These are phyloP conservation scores for Schwanniomyces polymorphus DNA, from an alignment of 805 yeast genomes.

Conservation along the genomic window DNA sequence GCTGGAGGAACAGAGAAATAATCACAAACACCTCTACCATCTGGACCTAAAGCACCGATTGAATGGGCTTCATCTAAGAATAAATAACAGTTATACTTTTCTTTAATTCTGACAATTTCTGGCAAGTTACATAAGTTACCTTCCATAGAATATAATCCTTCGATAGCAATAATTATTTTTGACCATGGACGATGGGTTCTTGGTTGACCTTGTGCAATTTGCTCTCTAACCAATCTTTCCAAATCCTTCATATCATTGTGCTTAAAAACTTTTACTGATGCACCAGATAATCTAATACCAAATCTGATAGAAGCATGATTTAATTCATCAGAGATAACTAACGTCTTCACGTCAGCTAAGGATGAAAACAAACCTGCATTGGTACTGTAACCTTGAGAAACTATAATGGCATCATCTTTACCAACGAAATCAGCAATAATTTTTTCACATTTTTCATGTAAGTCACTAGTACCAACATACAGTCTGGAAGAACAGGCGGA, in stretches of 20 bases:
- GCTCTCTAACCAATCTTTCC: slow-evolving; percentile 76
- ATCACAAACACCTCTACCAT: slow-evolving; percentile 94
- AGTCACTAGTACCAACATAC: slow-evolving; percentile 70
- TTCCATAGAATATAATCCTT: slow-evolving; percentile 91
- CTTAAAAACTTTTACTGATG: slow-evolving; percentile 85
- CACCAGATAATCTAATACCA: slow-evolving; percentile 91
- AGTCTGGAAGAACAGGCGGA: slow-evolving; percentile 78
- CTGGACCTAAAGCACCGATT: slow-evolving; percentile 96
- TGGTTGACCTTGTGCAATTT: slow-evolving; percentile 92
- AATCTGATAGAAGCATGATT: slow-evolving; percentile 96
- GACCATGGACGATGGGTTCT: slow-evolving; percentile 96
- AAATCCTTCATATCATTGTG: slow-evolving; percentile 86
- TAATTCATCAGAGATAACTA: slow-evolving; percentile 90
- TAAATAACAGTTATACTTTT: slow-evolving; percentile 84
- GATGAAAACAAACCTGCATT: slow-evolving; percentile 86
- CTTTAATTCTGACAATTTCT: slow-evolving; percentile 64
- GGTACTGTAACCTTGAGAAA: slow-evolving; percentile 95
- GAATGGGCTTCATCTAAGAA: slow-evolving; percentile 98
- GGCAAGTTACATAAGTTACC: slow-evolving; percentile 89
- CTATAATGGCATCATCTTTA: slow-evolving; percentile 81
- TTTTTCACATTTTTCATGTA: slow-evolving; percentile 72
- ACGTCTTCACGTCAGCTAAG: slow-evolving; percentile 80
- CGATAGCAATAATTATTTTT: slow-evolving; percentile 80
- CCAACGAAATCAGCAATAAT: slow-evolving; percentile 85
- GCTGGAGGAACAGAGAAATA: slow-evolving; percentile 79